Evolutionary conservation across 148 eudicot species (phyloP).

Genomic region (Polygonum maritimum): DNA sequence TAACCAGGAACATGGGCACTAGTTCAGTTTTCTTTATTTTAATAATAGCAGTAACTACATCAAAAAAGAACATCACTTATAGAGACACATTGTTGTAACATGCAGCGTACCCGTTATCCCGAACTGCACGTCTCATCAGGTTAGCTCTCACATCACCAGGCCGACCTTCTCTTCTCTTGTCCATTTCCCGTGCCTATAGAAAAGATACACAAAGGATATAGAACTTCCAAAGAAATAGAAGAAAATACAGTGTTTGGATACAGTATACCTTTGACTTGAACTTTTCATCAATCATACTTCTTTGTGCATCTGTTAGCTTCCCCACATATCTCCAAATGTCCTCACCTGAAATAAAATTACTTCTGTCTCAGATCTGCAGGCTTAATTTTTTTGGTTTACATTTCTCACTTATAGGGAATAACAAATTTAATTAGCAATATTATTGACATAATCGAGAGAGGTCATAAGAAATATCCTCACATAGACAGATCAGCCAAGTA

Average conservation of each 20-base stretch:
- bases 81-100: not conserved
- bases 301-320: conserved; percentile 87
- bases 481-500: not conserved
- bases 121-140: conserved; percentile 69
- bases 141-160: conserved; percentile 94
- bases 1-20: not conserved
- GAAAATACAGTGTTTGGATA: conserved; percentile 11
- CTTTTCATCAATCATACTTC: conserved; percentile 94
- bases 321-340: conserved; percentile 96
- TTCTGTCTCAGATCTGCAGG: not conserved
- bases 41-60: not conserved
- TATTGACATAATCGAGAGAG: not conserved
- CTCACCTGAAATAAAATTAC: conserved; percentile 39
- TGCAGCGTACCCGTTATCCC: conserved; percentile 74
- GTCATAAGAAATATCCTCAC: not conserved
- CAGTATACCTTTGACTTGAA: conserved; percentile 90
- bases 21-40: not conserved
- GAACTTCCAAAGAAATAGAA: not conserved
- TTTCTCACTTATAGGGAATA: not conserved
- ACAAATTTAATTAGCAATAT: not conserved
- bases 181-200: conserved; percentile 92
- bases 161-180: conserved; percentile 80
- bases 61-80: not conserved
- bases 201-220: not conserved
- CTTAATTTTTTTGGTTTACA: not conserved